Conservation (phyloP, 768 basidiomycete genomes). For the Rhodotorula graminis region DNA sequence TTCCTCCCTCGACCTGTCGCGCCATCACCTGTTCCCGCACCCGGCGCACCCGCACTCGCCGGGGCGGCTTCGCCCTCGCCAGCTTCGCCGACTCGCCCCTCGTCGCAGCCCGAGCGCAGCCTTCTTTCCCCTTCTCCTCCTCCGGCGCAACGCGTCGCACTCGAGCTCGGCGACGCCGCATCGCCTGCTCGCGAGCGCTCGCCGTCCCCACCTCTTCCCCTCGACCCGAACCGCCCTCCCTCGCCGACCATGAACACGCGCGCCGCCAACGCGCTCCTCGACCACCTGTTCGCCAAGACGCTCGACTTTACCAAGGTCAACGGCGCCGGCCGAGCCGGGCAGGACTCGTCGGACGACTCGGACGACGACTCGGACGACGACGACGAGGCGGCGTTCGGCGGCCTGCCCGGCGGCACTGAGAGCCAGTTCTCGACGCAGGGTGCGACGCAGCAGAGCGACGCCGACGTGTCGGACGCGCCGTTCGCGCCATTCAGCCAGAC, state of each 20-base stretch:
- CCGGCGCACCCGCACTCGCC: not conserved
- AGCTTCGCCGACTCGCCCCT: not conserved
- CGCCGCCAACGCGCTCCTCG: slow-evolving; percentile 86
- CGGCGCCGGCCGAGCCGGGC: not conserved
- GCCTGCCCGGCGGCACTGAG: not conserved
- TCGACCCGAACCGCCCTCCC: slow-evolving; percentile 40
- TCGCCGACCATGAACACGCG: slow-evolving; percentile 90
- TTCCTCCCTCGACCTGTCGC: slow-evolving; percentile 21
- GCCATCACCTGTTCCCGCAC: not conserved
- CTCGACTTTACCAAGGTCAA: slow-evolving; percentile 47
- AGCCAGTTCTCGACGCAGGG: slow-evolving; percentile 24
- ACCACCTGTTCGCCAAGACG: slow-evolving; percentile 80
- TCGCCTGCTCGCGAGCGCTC: not conserved
- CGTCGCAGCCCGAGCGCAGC: slow-evolving; percentile 62
- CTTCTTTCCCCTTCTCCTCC: slow-evolving; percentile 10
- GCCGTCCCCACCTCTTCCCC: not conserved
- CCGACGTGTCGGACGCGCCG: slow-evolving; percentile 1
- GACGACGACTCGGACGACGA: slow-evolving; percentile 40
- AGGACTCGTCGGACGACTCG: slow-evolving; percentile 42
- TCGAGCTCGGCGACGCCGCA: not conserved
- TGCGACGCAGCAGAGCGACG: slow-evolving; percentile 20
- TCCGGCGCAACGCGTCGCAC: not conserved
- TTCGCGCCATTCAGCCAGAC: slow-evolving; percentile 37
- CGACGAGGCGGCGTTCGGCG: not conserved
- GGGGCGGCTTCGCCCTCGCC: not conserved